A percentile compares a stretch with the other conserved stretches of the same genome.
Conservation (phyloP, 179 eudicot species). For the Nepenthes alata region DNA sequence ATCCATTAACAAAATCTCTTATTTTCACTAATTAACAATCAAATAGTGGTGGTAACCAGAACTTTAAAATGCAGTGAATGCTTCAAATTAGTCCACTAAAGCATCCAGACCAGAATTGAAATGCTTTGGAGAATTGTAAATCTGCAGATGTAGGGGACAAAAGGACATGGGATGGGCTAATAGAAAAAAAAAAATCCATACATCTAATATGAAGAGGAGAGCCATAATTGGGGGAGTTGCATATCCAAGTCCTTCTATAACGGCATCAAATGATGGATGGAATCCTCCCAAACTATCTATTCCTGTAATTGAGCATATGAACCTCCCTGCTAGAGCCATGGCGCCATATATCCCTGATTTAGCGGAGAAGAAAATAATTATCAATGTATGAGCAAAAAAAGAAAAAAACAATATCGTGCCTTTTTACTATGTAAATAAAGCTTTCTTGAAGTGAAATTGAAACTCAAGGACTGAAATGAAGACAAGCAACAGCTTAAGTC, state of each 20-base stretch:
- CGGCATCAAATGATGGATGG: slow-evolving; percentile 53
- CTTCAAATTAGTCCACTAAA: background rate
- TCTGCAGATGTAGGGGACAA: background rate
- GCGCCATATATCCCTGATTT: slow-evolving; percentile 80
- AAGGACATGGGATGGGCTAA: background rate
- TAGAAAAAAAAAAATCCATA: slow-evolving; percentile 17
- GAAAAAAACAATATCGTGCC: background rate
- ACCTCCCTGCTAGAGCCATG: slow-evolving; percentile 86
- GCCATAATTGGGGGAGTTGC: slow-evolving; percentile 98
- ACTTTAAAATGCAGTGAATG: background rate
- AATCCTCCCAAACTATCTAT: slow-evolving; percentile 73
- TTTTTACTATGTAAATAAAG: background rate
- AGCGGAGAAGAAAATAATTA: slow-evolving; percentile 1
- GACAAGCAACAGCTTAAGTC: too few species aligned
- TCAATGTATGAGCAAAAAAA: background rate
- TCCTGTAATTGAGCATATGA: slow-evolving; percentile 74
- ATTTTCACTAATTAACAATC: too few species aligned
- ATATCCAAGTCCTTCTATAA: slow-evolving; percentile 91
- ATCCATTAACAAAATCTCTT: too few species aligned
- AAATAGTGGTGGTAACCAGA: background rate
- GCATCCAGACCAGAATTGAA: background rate
- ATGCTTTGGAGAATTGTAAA: background rate
- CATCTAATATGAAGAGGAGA: slow-evolving; percentile 88
- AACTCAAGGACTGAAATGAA: too few species aligned
- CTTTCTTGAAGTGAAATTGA: too few species aligned